Evolutionary conservation across 495 filamentous ascomycete species (phyloP).

Genomic region (Neurospora discreta): DNA sequence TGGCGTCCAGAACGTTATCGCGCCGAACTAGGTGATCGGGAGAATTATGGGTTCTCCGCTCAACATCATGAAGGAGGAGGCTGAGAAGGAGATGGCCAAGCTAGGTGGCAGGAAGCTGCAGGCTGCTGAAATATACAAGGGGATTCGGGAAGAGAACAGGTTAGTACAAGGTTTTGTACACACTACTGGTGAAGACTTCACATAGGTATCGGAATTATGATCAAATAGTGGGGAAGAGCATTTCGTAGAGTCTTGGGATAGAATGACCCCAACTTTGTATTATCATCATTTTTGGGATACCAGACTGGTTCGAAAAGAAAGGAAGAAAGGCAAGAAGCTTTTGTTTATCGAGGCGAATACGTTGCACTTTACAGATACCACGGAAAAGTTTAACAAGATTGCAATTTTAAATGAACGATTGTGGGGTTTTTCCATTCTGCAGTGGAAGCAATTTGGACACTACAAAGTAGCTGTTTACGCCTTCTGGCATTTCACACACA

Average conservation of each 20-base stretch:
- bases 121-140: not conserved
- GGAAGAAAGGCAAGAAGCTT: not conserved
- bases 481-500: not conserved
- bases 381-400: not conserved
- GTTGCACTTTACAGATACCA: not conserved
- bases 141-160: not conserved
- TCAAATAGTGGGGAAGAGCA: not conserved
- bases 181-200: not conserved
- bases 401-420: not conserved
- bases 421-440: not conserved
- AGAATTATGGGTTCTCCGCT: not conserved
- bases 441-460: not conserved
- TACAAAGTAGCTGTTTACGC: not conserved
- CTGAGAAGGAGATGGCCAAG: not conserved
- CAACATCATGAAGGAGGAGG: not conserved
- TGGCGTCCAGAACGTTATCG: constrained; percentile 13
- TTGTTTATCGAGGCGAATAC: not conserved
- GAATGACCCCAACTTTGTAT: not conserved
- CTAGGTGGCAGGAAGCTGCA: not conserved
- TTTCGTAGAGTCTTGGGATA: not conserved
- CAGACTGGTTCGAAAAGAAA: not conserved
- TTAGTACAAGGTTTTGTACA: not conserved
- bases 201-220: not conserved
- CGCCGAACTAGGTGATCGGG: constrained; percentile 11
- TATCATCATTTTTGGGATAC: not conserved